Evolutionary conservation across 2,329 filamentous ascomycete genomes (phyloP), one percentile per base, ranked within the genome.

Genomic region (Hypoxylon sp.): DNA sequence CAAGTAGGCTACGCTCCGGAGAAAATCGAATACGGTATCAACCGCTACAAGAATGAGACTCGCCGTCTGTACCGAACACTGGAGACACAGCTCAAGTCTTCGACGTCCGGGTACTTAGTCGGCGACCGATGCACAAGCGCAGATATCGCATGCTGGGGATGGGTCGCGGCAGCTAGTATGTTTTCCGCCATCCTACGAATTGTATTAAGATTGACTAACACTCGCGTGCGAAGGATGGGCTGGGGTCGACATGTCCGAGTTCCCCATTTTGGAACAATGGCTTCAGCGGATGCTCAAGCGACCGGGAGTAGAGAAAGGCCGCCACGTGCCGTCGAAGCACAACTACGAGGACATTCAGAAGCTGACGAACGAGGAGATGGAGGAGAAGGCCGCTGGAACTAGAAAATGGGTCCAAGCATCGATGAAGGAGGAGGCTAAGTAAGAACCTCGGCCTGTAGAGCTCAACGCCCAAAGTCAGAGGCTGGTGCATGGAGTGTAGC

Each of bases 1-100:
- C 58, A 4, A 58, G 10, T 63, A 87, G 85, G 84, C 62, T 97
- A 97, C 75, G 93, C 93, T 0, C 92, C 93, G 0, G 91, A 94
- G 78, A 89, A 87, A 78, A 95, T 97, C 74, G 84, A 90, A 75
- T 97, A 97, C 78, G 93, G 91, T 69, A 88, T 97, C 61, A 89
- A 92, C 76, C 88, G 94, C 52, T 97, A 97, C 82, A 83, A 86
- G 76, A 96, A 93, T 77, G 94, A 97, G 82, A 93, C 92, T 0
- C 86, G 91, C n/a, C 89, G 94, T 13, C 84, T 97, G 1, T 97
- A 96, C 82, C 85, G 89, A 56, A 91, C 93, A 19, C 82, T 97
- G 65, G 90, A 97, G 75, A 88, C 86, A 52, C 89, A 94, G 61
- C 87, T 97, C 47, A 79, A 81, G 69, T 84, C 85, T 75, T 85